Percentiles rank a stretch among this genome's conserved stretches.
These are phyloP conservation scores for Chlamydomonas reinhardtii DNA, from an alignment of 163 green algal species.

Conservation along the genomic window DNA sequence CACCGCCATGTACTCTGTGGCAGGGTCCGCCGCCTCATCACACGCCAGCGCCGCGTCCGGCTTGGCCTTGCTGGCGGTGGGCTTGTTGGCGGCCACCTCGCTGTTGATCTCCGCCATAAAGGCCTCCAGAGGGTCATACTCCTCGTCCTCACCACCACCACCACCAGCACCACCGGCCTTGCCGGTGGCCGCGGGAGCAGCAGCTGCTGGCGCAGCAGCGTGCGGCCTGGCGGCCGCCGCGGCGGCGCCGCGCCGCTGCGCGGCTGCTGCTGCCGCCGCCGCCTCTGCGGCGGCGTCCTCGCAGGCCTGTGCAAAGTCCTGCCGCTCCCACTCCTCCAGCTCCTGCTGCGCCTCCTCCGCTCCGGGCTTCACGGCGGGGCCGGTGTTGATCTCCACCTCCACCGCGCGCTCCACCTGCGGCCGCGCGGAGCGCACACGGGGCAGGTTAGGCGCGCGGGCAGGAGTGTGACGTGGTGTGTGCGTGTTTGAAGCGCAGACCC, in stretches of 20 bases:
- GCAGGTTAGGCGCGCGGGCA: no score
- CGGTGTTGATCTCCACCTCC: constrained; percentile 81
- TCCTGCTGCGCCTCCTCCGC: not conserved
- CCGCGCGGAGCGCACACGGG: not conserved
- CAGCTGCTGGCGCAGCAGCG: not conserved
- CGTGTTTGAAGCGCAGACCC: no score
- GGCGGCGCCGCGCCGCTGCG: not conserved
- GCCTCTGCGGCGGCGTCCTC: constrained; percentile 12
- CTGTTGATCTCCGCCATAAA: constrained; percentile 87
- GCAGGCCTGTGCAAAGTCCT: constrained; percentile 10
- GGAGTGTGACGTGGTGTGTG: no score
- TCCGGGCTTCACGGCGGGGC: constrained; percentile 57
- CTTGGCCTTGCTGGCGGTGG: constrained; percentile 3
- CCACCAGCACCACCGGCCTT: no score
- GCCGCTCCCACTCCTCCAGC: constrained; percentile 64
- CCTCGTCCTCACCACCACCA: constrained; percentile 45
- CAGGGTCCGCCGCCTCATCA: constrained; percentile 80
- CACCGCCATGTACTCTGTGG: constrained; percentile 73
- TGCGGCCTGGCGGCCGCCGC: no score
- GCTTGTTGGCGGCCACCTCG: constrained; percentile 62
- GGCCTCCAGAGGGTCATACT: constrained; percentile 88
- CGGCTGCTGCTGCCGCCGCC: not conserved
- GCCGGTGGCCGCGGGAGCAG: not conserved
- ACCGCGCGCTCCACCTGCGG: constrained; percentile 69
- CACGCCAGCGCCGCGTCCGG: constrained; percentile 40